phyloP scores from a whole-genome alignment of 164 flowering plant genomes.

The Magnolia sinica region DNA sequence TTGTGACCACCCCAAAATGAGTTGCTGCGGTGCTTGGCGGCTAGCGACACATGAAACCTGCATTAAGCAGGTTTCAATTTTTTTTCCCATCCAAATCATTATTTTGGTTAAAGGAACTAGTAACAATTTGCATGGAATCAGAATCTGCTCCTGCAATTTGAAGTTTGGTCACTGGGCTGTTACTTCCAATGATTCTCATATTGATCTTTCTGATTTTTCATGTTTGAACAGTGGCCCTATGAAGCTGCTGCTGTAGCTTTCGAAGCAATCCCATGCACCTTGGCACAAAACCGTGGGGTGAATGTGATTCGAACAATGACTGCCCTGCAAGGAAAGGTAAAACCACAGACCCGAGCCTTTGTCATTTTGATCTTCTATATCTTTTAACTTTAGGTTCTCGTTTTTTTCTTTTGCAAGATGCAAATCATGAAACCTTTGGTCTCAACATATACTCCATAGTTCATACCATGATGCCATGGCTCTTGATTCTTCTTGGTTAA shows the following conservation, averaged over 20 bases:
- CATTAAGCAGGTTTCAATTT: no score
- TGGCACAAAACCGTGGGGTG: conserved; percentile 95
- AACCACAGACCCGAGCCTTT: not conserved
- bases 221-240: conserved; percentile 80
- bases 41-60: no score
- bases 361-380: not conserved
- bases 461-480: not conserved
- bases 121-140: not conserved
- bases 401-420: not conserved
- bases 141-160: not conserved
- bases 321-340: conserved; percentile 89
- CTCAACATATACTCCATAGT: not conserved
- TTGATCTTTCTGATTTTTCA: not conserved
- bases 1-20: not conserved
- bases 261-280: conserved; percentile 96
- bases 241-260: conserved; percentile 99
- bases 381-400: not conserved
- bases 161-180: not conserved
- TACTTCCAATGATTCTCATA: not conserved
- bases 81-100: not conserved
- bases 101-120: not conserved
- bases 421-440: not conserved
- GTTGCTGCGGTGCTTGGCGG: no score
- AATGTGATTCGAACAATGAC: conserved; percentile 95
- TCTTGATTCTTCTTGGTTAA: not conserved